Percentiles rank a stretch among this genome's conserved stretches.
phyloP scores from a whole-genome alignment of 2,329 filamentous ascomycete genomes.

The Anthostomella pinea region DNA sequence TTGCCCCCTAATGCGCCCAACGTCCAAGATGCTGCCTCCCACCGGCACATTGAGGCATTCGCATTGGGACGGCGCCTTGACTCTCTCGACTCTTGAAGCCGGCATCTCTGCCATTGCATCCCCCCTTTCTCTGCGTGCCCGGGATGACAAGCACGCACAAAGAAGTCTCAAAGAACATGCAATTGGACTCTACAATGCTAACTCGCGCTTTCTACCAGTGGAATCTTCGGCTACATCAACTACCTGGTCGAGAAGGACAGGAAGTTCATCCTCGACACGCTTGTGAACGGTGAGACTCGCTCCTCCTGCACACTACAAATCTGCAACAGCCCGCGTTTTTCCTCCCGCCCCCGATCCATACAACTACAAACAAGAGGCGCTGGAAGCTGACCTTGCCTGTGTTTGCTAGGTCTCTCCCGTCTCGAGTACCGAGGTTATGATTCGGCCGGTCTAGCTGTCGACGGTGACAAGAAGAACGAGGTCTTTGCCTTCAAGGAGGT shows the following conservation, averaged over 20 bases:
- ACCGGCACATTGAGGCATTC: slow-evolving; percentile 2
- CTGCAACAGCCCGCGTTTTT: slow-evolving; percentile 12
- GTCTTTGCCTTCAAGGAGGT: slow-evolving; percentile 98
- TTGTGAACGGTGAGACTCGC: slow-evolving; percentile 78
- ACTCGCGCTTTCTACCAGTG: slow-evolving; percentile 50
- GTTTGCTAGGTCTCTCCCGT: slow-evolving; percentile 72
- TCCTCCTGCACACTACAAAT: slow-evolving; percentile 12
- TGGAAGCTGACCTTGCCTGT: slow-evolving; percentile 27
- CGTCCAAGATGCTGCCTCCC: too few relatives aligned
- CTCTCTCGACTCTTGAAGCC: too few relatives aligned
- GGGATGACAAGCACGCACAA: neutral
- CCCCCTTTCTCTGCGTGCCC: too few relatives aligned
- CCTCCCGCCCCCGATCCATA: slow-evolving; percentile 1
- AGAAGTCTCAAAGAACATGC: slow-evolving; percentile 1
- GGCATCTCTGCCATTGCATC: too few relatives aligned
- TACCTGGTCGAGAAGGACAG: slow-evolving; percentile 99
- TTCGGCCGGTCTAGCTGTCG: slow-evolving; percentile 90
- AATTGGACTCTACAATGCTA: slow-evolving; percentile 24
- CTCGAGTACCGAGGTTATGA: slow-evolving; percentile 99
- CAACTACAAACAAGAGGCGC: neutral
- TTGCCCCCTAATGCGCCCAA: too few relatives aligned
- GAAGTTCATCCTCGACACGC: slow-evolving; percentile 90
- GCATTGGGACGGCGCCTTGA: too few relatives aligned
- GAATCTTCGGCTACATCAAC: slow-evolving; percentile 98
- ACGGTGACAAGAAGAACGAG: slow-evolving; percentile 98